Evolutionary conservation across 129 eudicot species (phyloP).

Genomic region (Helianthus annuus): HanXRQr2.0-SUNRISE NC_035445.2:131918969-131919468

Average conservation of each 20-base stretch:
- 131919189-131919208: constrained; percentile 51
- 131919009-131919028: constrained; percentile 61
- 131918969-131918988: constrained; percentile 72
- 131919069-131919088: constrained; percentile 72
- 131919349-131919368: constrained; percentile 73
- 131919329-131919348: constrained; percentile 86
- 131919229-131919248: constrained; percentile 64
- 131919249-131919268: constrained; percentile 79
- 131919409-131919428: constrained; percentile 65
- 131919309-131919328: constrained; percentile 70
- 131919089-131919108: constrained; percentile 87
- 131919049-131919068: constrained; percentile 66
- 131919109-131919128: constrained; percentile 66
- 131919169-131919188: constrained; percentile 82
- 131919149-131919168: constrained; percentile 56
- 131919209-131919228: constrained; percentile 87
- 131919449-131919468: constrained; percentile 34
- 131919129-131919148: constrained; percentile 73
- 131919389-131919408: constrained; percentile 81
- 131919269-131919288: constrained; percentile 86
- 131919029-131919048: constrained; percentile 70
- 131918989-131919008: constrained; percentile 67
- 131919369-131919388: constrained; percentile 60
- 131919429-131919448: constrained; percentile 62
- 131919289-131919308: constrained; percentile 57